Conservation (phyloP, 805 yeast genomes). For the Saccharomyces cerevisiae region DNA sequence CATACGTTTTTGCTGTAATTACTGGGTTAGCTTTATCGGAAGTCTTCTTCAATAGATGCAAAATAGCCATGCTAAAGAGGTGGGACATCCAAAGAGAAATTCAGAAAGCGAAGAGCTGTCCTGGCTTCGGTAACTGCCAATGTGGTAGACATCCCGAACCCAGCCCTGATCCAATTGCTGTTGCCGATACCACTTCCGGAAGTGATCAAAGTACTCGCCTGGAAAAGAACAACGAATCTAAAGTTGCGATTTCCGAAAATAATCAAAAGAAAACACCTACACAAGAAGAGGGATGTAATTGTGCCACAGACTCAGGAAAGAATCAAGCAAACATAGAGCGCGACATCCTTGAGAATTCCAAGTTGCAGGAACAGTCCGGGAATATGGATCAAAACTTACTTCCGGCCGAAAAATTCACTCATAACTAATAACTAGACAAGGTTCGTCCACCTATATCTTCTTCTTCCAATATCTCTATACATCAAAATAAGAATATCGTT, state of each 20-base stretch:
- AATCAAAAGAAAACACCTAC: not conserved
- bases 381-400: conserved; percentile 26
- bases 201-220: not conserved
- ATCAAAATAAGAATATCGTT: not conserved
- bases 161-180: not conserved
- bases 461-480: not conserved
- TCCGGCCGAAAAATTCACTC: conserved; percentile 22
- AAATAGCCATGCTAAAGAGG: conserved; percentile 25
- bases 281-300: conserved; percentile 6
- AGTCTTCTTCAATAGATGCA: conserved; percentile 53
- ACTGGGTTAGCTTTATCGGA: conserved; percentile 65
- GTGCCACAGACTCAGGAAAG: conserved; percentile 9
- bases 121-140: conserved; percentile 21
- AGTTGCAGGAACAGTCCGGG: conserved; percentile 24
- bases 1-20: conserved; percentile 67
- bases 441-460: not conserved
- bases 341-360: conserved; percentile 18
- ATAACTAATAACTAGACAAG: not conserved
- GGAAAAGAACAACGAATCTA: not conserved
- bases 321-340: conserved; percentile 20
- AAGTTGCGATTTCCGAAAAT: conserved; percentile 2
- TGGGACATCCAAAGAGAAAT: conserved; percentile 28
- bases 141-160: conserved; percentile 21
- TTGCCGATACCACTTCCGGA: not conserved
- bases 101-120: conserved; percentile 21